A percentile compares a stretch with the other conserved stretches of the same genome.
phyloP scores from a whole-genome alignment of 2,329 filamentous ascomycete species.

The Lecanicillium sp. region DNA sequence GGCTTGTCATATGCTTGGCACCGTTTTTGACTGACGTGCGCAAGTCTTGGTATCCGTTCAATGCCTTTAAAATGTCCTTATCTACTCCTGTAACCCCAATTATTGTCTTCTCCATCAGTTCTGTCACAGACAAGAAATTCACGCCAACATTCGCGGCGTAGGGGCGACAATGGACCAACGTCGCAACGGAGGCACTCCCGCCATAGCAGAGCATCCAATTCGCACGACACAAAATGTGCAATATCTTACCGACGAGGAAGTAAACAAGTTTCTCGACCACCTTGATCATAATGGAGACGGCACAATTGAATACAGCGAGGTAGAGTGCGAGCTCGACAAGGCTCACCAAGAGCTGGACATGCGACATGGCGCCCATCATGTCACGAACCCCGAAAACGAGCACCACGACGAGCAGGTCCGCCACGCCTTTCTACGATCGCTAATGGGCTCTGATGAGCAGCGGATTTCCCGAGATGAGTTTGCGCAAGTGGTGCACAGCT shows the following conservation, averaged over 20 bases:
- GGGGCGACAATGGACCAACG: too few species aligned
- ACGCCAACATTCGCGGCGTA: too few species aligned
- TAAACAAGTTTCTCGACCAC: slow-evolving; percentile 42
- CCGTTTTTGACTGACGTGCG: too few species aligned
- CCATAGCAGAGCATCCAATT: too few species aligned
- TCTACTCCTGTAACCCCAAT: too few species aligned
- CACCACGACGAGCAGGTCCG: slow-evolving; percentile 29
- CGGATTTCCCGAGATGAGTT: slow-evolving; percentile 40
- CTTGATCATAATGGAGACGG: slow-evolving; percentile 45
- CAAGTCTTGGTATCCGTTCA: too few species aligned
- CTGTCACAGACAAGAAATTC: too few species aligned
- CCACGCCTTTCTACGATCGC: slow-evolving; percentile 42
- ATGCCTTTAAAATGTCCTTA: too few species aligned
- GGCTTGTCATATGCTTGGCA: too few species aligned
- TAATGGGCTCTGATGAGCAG: slow-evolving; percentile 35
- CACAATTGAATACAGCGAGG: slow-evolving; percentile 41
- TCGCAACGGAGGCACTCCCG: too few species aligned
- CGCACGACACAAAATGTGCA: too few species aligned
- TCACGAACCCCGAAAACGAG: slow-evolving; percentile 29
- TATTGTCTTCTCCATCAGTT: too few species aligned
- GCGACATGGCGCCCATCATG: slow-evolving; percentile 35
- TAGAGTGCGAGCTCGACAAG: slow-evolving; percentile 45
- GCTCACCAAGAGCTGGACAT: slow-evolving; percentile 44
- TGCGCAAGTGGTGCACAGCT: slow-evolving; percentile 30
- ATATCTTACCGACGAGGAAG: slow-evolving; percentile 40